Conservation (phyloP, 345 rosid genomes). For the Salix suchowensis region DNA sequence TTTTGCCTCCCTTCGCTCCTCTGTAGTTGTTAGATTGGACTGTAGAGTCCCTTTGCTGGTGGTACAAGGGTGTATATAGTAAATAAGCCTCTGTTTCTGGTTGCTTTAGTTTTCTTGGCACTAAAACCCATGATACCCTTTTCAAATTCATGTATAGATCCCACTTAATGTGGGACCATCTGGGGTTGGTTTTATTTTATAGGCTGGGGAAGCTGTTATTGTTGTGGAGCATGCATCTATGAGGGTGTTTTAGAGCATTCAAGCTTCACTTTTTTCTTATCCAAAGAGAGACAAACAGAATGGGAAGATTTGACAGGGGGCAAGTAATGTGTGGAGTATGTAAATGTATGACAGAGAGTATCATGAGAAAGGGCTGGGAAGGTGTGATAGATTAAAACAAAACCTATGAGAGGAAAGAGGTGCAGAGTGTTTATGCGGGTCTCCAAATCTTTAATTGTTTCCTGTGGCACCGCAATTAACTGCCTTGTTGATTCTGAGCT, state of each 20-base stretch:
- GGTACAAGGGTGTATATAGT: not conserved
- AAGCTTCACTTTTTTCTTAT: not conserved
- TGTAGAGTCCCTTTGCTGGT: not conserved
- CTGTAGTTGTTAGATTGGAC: not conserved
- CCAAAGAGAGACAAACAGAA: not conserved
- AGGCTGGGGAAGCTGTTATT: not conserved
- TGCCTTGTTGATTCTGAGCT: conserved; percentile 6
- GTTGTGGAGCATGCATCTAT: not conserved
- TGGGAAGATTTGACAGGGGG: not conserved
- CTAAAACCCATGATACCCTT: not conserved
- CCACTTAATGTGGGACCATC: not conserved
- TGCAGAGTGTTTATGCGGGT: not conserved
- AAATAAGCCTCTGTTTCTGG: not conserved
- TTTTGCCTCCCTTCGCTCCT: not conserved
- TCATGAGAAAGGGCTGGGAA: not conserved
- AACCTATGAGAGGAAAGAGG: not conserved
- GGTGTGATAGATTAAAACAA: not conserved
- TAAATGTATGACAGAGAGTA: not conserved
- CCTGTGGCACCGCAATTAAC: not conserved
- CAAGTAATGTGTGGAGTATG: no score
- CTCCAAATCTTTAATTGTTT: not conserved
- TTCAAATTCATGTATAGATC: not conserved
- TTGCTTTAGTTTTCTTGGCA: not conserved
- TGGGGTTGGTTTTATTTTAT: not conserved
- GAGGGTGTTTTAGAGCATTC: not conserved